Evolutionary conservation across 2,329 filamentous ascomycete species (phyloP).

Genomic region (Fragosphaeria purpurea): DNA sequence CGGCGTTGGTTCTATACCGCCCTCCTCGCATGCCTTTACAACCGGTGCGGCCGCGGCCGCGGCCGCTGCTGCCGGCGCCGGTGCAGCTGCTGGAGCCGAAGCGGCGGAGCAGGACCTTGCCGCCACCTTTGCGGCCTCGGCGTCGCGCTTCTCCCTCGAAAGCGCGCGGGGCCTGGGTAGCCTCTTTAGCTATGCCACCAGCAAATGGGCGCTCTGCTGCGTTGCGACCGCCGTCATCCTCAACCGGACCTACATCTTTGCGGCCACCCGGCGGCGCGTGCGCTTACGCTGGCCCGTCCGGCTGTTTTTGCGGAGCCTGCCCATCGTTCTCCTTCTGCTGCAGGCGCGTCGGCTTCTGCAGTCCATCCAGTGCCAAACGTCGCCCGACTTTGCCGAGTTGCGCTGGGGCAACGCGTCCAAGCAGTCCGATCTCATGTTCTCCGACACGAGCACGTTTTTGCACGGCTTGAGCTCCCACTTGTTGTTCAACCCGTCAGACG

Average conservation of each 20-base stretch:
- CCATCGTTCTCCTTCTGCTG: constrained; percentile 57
- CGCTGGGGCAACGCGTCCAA: constrained; percentile 60
- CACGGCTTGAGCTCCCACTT: constrained; percentile 63
- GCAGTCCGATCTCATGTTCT: constrained; percentile 58
- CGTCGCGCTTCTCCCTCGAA: constrained; percentile 44
- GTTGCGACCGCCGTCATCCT: constrained; percentile 77
- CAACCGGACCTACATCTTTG: constrained; percentile 89
- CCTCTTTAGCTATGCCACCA: constrained; percentile 82
- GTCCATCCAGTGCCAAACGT: constrained; percentile 87
- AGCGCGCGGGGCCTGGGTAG: constrained; percentile 64
- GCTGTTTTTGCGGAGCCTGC: constrained; percentile 57
- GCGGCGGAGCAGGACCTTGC: constrained; percentile 29
- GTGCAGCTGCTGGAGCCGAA: constrained; percentile 25
- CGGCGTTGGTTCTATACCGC: constrained; percentile 23
- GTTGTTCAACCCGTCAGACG: constrained; percentile 64
- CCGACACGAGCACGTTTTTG: constrained; percentile 57
- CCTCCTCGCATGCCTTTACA: constrained; percentile 27
- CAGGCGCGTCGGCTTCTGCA: constrained; percentile 66
- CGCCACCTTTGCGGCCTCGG: constrained; percentile 22
- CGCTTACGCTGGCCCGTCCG: constrained; percentile 63
- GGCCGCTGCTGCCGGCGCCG: constrained; percentile 22
- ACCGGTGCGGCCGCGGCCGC: constrained; percentile 24
- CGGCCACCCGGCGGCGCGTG: constrained; percentile 74
- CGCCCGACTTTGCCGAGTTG: constrained; percentile 56
- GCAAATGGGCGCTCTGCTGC: constrained; percentile 84